Conservation (phyloP, 208 protist species). For the Blastocrithidia nonstop region DNA sequence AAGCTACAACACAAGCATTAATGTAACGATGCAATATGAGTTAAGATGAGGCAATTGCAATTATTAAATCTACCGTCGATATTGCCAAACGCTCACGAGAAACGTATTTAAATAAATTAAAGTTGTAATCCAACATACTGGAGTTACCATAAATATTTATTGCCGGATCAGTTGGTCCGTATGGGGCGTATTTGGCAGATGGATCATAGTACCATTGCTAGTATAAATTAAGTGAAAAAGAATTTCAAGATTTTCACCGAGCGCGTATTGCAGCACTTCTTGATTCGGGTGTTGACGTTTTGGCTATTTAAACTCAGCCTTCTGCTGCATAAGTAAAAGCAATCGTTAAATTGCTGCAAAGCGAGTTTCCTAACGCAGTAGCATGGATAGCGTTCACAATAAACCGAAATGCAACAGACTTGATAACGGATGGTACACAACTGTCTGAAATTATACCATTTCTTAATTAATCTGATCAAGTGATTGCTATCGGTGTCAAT, state of each 20-base stretch:
- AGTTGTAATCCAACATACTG: not conserved
- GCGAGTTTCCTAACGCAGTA: conserved; percentile 17
- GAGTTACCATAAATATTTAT: conserved; percentile 16
- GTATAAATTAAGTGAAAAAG: conserved; percentile 11
- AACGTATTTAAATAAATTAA: not conserved
- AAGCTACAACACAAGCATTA: conserved; percentile 23
- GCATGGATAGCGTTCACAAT: conserved; percentile 41
- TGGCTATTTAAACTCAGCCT: conserved; percentile 53
- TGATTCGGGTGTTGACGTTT: conserved; percentile 23
- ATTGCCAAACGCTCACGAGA: conserved; percentile 16
- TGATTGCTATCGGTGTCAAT: conserved; percentile 38
- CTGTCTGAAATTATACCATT: conserved; percentile 13
- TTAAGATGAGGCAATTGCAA: conserved; percentile 10
- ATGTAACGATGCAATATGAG: conserved; percentile 17
- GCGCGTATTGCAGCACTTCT: conserved; percentile 25
- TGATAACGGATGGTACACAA: conserved; percentile 21
- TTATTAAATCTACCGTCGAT: conserved; percentile 18
- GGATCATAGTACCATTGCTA: conserved; percentile 47
- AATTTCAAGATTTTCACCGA: conserved; percentile 37
- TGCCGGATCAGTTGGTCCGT: conserved; percentile 44
- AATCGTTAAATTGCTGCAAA: conserved; percentile 26
- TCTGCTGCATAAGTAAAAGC: conserved; percentile 20
- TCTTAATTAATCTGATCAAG: conserved; percentile 11
- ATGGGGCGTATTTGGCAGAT: conserved; percentile 40
- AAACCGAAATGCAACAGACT: conserved; percentile 3